A percentile compares a stretch with the other conserved stretches of the same genome.
Conservation (phyloP, 805 yeast genomes). For the Monosporozyma unispora region DNA sequence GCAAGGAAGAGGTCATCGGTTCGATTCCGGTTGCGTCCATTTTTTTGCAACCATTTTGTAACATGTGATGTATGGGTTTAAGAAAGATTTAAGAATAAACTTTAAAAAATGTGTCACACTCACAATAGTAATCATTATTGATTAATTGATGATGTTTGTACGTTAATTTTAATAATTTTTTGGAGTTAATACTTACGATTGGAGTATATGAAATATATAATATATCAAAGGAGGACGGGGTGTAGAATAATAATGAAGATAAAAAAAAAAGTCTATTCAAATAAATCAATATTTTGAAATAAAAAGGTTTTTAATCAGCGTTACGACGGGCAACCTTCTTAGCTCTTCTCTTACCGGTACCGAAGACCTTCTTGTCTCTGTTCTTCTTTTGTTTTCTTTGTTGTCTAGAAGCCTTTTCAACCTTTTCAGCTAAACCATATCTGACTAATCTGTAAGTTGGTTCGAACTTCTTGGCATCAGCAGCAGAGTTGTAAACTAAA, state of each 20-base stretch:
- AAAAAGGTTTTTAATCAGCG: constrained; percentile 49
- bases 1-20: constrained; percentile 73
- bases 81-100: no score
- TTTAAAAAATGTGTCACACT: no score
- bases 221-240: neutral
- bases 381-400: constrained; percentile 99
- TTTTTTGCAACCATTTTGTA: no score
- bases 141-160: no score
- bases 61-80: no score
- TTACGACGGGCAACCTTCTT: constrained; percentile 86
- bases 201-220: neutral
- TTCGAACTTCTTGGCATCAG: constrained; percentile 97
- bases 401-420: constrained; percentile 97
- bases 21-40: constrained; percentile 72
- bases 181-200: neutral
- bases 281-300: neutral
- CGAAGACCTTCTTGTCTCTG: constrained; percentile 98
- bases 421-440: constrained; percentile 94
- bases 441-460: constrained; percentile 99
- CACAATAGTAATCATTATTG: no score
- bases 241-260: neutral
- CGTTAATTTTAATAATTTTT: neutral
- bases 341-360: constrained; percentile 94
- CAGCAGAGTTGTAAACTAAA: constrained; percentile 94
- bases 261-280: neutral